Percentiles rank a stretch among this genome's conserved stretches.
phyloP scores from a whole-genome alignment of 2,329 filamentous ascomycete species.

The Helicocarpus griseus region DNA sequence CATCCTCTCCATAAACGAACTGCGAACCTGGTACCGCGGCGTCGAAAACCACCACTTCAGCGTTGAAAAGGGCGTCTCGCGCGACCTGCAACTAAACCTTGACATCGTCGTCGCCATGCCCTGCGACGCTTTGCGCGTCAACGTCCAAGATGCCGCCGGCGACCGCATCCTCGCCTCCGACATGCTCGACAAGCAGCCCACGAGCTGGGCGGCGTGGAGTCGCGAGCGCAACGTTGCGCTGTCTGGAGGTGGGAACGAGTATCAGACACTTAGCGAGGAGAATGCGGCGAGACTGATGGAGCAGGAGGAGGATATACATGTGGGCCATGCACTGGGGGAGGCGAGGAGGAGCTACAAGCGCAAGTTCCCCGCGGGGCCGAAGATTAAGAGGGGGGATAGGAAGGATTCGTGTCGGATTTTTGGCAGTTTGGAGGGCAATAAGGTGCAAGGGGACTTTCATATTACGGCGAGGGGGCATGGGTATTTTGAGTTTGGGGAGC shows the following conservation, averaged over 20 bases:
- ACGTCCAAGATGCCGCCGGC: constrained; percentile 90
- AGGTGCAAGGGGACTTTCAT: constrained; percentile 96
- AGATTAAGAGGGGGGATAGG: constrained; percentile 44
- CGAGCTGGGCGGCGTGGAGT: constrained; percentile 74
- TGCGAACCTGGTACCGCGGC: constrained; percentile 74
- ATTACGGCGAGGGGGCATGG: constrained; percentile 92
- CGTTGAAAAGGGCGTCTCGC: constrained; percentile 84
- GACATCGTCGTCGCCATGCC: constrained; percentile 87
- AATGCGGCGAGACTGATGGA: constrained; percentile 42
- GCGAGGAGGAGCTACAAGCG: constrained; percentile 56
- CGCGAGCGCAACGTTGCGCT: constrained; percentile 52
- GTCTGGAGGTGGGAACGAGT: constrained; percentile 51
- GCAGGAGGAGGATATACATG: constrained; percentile 65
- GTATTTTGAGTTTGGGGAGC: constrained; percentile 70
- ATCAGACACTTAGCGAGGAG: constrained; percentile 49
- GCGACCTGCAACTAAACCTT: constrained; percentile 85
- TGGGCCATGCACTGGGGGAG: constrained; percentile 77
- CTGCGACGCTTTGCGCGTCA: constrained; percentile 82
- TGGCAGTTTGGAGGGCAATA: constrained; percentile 84
- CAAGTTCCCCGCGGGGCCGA: constrained; percentile 65
- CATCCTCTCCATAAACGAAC: constrained; percentile 67
- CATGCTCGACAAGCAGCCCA: constrained; percentile 64
- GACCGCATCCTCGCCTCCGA: constrained; percentile 80
- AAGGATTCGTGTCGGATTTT: constrained; percentile 79
- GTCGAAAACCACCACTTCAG: constrained; percentile 80